Evolutionary conservation across 805 yeast species (phyloP), one percentile per base, ranked within the genome.

Genomic region (Spathaspora girioi): DNA sequence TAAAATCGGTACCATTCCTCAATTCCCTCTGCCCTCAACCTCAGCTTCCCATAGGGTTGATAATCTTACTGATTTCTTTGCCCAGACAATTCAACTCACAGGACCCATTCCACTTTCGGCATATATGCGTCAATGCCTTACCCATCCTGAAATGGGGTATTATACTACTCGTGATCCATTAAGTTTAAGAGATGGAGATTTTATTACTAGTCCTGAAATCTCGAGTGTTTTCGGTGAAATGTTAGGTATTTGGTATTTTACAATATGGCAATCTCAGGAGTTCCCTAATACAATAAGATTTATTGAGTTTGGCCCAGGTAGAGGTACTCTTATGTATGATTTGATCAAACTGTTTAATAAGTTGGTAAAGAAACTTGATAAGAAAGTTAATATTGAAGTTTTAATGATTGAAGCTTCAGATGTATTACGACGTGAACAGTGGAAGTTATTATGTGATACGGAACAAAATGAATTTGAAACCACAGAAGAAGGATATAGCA

Each of bases 181-280:
- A 35, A 89, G 86, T 31, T 44, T 61, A 2, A 66, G 58, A 41
- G 63, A 67, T 6, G 96, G 96, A 5, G 96, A 89, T 65, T 89
- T 89, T 64, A 77, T 85, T 48, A 89, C 96, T 0, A 85, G 93
- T 0, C 96, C 96, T 0, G 96, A 89, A 66, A 87, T 89, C 47
- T 86, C 93, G 6, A 89, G 88, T 40, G 85, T 89, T 70, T 89
- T 89, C 71, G 96, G 96, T 18, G 96, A 89, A 64, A 80, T 87
- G 71, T 76, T 87, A 52, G 96, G 94, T 0, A 69, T 89, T 5
- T 89, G 96, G 89, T 71, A 76, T 51, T 81, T 71, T 53, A 70
- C 80, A 11, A 64, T 68, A 10, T 87, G 91, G 88, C 53, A 78
- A 32, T 63, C 71, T 1, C 92, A 86, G 56, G 75, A 79, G 26